Evolutionary conservation across 495 filamentous ascomycete genomes (phyloP).

Genomic region (Durotheca rogersii): DNA sequence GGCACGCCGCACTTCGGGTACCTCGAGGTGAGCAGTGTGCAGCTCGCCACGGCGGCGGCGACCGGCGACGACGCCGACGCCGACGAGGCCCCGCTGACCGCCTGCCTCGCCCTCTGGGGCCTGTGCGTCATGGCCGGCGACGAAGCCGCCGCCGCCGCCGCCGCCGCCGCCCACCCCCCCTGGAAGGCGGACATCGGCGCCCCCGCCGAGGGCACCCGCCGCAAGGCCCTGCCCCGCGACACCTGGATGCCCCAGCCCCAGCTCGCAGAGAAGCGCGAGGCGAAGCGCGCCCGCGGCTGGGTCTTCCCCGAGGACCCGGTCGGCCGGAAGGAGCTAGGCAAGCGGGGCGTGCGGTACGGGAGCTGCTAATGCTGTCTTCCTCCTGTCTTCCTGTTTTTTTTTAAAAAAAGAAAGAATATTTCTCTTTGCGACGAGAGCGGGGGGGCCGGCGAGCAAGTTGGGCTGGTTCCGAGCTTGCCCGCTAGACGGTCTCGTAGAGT

Average conservation of each 20-base stretch:
- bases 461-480: slow-evolving; percentile 14
- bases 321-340: slow-evolving; percentile 57
- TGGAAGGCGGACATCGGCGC: slow-evolving; percentile 80
- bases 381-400: not conserved
- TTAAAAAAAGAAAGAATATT: too few relatives aligned
- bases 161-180: slow-evolving; percentile 56
- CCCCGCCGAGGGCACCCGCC: slow-evolving; percentile 71
- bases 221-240: slow-evolving; percentile 70
- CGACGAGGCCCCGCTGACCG: slow-evolving; percentile 56
- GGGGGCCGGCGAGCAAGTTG: not conserved
- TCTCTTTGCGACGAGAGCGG: not conserved
- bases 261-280: slow-evolving; percentile 77
- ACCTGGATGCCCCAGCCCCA: slow-evolving; percentile 86
- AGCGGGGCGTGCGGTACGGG: slow-evolving; percentile 55
- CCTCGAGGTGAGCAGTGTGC: slow-evolving; percentile 70
- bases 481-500: too few relatives aligned
- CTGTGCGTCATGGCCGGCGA: slow-evolving; percentile 80
- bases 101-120: slow-evolving; percentile 54
- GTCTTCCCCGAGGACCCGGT: slow-evolving; percentile 72
- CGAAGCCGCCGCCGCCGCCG: slow-evolving; percentile 34
- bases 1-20: slow-evolving; percentile 77
- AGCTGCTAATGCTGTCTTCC: slow-evolving; percentile 33
- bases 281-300: slow-evolving; percentile 81
- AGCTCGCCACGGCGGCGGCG: slow-evolving; percentile 45
- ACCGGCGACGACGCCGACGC: slow-evolving; percentile 30